Evolutionary conservation across 768 basidiomycete species (phyloP).

Genomic region (Daedalea quercina): DNA sequence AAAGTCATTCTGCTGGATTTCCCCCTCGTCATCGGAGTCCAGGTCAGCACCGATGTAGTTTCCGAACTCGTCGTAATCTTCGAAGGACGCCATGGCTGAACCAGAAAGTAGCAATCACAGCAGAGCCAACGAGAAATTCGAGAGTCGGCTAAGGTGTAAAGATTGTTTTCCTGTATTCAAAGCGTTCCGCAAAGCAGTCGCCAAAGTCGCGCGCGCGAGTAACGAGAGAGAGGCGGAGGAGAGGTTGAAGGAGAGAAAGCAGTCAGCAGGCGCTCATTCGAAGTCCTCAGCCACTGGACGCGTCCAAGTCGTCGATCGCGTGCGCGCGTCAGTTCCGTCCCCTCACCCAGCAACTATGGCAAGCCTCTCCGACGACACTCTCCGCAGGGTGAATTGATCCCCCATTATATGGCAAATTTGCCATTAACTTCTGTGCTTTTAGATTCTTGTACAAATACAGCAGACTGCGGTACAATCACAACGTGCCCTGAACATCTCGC

Average conservation of each 20-base stretch:
- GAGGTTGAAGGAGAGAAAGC: not conserved
- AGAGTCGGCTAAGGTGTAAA: too few relatives aligned
- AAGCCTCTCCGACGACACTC: conserved; percentile 58
- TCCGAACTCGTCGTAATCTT: conserved; percentile 92
- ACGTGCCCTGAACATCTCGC: conserved; percentile 62
- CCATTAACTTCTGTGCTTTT: conserved; percentile 2
- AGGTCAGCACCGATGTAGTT: conserved; percentile 97
- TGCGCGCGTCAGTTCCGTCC: not conserved
- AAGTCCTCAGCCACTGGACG: conserved; percentile 1
- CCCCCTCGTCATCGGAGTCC: conserved; percentile 78
- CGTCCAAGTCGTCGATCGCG: conserved; percentile 2
- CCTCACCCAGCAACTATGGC: conserved; percentile 17
- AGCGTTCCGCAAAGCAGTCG: too few relatives aligned
- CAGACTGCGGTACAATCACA: conserved; percentile 85
- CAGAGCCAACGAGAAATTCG: too few relatives aligned
- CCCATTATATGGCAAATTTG: not conserved
- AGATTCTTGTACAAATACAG: conserved; percentile 94
- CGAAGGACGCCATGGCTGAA: conserved; percentile 44
- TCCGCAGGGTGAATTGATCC: conserved; percentile 53
- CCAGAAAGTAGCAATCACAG: not conserved
- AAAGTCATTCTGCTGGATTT: conserved; percentile 43
- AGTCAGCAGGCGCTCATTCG: not conserved
- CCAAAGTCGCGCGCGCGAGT: too few relatives aligned
- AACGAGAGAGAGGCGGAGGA: not conserved
- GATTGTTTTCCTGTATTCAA: too few relatives aligned